Evolutionary conservation across 2,329 filamentous ascomycete species (phyloP).

Genomic region (Chrysoporthe puriensis): DNA sequence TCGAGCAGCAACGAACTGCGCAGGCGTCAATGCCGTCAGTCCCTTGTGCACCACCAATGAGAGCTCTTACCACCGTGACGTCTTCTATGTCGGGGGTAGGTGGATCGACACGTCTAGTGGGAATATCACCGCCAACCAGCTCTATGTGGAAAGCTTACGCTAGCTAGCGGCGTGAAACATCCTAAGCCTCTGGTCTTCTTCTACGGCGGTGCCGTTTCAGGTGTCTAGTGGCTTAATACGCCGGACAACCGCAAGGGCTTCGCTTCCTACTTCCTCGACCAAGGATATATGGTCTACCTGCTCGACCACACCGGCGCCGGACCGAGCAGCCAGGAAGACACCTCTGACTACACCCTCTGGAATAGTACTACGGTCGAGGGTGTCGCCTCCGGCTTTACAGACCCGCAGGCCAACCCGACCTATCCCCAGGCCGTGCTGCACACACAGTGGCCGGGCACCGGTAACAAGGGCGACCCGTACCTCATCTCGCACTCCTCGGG

Average conservation of each 20-base stretch:
- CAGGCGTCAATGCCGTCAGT: slow-evolving; percentile 26
- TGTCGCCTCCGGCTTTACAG: slow-evolving; percentile 35
- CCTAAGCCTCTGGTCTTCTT: slow-evolving; percentile 39
- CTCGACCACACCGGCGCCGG: slow-evolving; percentile 42
- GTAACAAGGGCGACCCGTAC: slow-evolving; percentile 44
- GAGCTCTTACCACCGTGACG: slow-evolving; percentile 30
- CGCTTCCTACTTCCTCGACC: slow-evolving; percentile 44
- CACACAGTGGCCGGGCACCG: slow-evolving; percentile 40
- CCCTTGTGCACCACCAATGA: slow-evolving; percentile 26
- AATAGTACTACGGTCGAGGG: slow-evolving; percentile 35
- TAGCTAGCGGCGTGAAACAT: slow-evolving; percentile 29
- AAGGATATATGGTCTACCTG: slow-evolving; percentile 47
- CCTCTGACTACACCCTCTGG: slow-evolving; percentile 35
- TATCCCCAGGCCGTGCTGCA: slow-evolving; percentile 40
- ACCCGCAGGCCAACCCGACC: slow-evolving; percentile 33
- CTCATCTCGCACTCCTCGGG: slow-evolving; percentile 36
- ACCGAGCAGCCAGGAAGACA: slow-evolving; percentile 38
- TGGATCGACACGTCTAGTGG: slow-evolving; percentile 31
- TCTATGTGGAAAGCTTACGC: slow-evolving; percentile 40
- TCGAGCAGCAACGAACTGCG: slow-evolving; percentile 21
- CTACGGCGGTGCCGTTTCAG: slow-evolving; percentile 38
- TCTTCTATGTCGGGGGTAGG: slow-evolving; percentile 38
- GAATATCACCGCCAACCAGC: slow-evolving; percentile 34
- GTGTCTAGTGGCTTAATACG: slow-evolving; percentile 43
- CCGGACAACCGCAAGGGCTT: slow-evolving; percentile 47